Conservation (phyloP, 2,329 filamentous ascomycete species). For the Calonectria montana region DNA sequence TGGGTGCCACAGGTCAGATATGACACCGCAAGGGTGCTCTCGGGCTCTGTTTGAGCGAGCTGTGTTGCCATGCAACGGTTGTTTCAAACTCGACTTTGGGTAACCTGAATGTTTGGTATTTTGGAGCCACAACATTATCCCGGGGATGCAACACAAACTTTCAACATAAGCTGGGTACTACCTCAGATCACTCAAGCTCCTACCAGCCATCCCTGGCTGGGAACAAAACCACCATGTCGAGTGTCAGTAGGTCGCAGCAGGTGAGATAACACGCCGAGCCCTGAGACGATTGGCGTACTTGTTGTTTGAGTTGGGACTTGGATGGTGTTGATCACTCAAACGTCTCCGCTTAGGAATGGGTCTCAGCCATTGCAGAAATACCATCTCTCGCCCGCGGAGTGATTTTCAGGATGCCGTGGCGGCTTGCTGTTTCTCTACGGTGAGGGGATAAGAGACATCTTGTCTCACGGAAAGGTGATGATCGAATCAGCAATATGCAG, state of each 20-base stretch:
- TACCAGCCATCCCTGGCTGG: neutral
- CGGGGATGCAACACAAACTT: neutral
- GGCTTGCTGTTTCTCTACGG: neutral
- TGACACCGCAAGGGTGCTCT: neutral
- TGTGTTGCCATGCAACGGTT: constrained; percentile 6
- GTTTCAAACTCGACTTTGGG: neutral
- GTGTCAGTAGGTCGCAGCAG: neutral
- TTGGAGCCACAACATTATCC: neutral
- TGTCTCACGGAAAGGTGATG: constrained; percentile 19
- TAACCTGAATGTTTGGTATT: neutral
- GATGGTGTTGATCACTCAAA: neutral
- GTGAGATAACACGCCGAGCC: neutral
- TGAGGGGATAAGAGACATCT: constrained; percentile 28
- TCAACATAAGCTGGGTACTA: constrained; percentile 7
- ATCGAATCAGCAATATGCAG: constrained; percentile 24
- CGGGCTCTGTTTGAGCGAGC: neutral
- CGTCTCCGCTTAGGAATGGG: neutral
- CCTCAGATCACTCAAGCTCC: constrained; percentile 12
- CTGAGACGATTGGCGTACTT: neutral
- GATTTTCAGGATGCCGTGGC: constrained; percentile 6
- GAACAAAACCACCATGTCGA: neutral
- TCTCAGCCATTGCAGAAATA: neutral
- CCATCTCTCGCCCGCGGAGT: neutral
- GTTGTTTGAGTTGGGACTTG: neutral
- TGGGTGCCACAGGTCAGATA: neutral